A percentile compares a stretch with the other conserved stretches of the same genome.
Conservation (phyloP, 257 asterid species). For the Solanum chilense region DNA sequence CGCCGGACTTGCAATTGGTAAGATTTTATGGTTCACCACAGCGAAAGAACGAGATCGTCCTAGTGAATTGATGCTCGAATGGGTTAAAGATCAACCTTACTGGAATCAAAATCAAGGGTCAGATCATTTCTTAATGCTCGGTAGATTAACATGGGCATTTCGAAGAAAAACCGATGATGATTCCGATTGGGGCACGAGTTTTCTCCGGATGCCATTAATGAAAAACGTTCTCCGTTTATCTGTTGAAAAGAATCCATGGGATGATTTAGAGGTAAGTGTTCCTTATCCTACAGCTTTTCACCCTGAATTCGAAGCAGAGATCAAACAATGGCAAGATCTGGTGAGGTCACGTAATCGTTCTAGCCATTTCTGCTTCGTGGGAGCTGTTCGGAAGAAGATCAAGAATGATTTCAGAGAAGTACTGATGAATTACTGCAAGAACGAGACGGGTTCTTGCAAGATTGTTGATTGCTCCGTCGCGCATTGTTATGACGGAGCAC, state of each 20-base stretch:
- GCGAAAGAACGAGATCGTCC: constrained; percentile 30
- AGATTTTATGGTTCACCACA: constrained; percentile 41
- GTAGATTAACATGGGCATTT: constrained; percentile 66
- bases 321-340: constrained; percentile 11
- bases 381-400: constrained; percentile 15
- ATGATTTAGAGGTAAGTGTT: constrained; percentile 15
- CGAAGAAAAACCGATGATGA: constrained; percentile 39
- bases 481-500: constrained; percentile 17
- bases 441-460: constrained; percentile 4
- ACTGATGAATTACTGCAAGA: constrained; percentile 14
- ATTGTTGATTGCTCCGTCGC: constrained; percentile 20
- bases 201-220: constrained; percentile 46
- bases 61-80: constrained; percentile 26
- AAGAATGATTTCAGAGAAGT: constrained; percentile 18
- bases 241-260: constrained; percentile 26
- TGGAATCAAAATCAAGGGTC: constrained; percentile 39
- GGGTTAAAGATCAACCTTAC: constrained; percentile 25
- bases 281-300: constrained; percentile 34
- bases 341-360: constrained; percentile 9
- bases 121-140: constrained; percentile 48
- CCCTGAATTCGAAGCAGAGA: constrained; percentile 13
- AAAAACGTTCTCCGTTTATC: constrained; percentile 30
- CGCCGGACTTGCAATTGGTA: constrained; percentile 56
- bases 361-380: constrained; percentile 16
- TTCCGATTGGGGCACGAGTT: constrained; percentile 44